These are phyloP conservation scores for Helichrysum umbraculigerum DNA, from an alignment of 129 eudicot genomes.

Conservation along the genomic window DNA sequence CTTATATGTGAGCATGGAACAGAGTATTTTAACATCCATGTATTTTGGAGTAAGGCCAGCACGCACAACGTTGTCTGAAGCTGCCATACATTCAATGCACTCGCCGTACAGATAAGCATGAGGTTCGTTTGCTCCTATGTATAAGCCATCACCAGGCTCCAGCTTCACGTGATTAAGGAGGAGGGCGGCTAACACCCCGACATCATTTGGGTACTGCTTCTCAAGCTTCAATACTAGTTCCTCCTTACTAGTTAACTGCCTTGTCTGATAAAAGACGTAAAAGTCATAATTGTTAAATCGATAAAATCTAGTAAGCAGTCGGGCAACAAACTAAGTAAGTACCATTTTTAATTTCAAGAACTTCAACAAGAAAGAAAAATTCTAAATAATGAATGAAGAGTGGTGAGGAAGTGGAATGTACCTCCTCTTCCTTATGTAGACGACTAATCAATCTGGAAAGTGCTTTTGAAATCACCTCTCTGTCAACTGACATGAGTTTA, in stretches of 20 bases:
- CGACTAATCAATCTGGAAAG: conserved; percentile 53
- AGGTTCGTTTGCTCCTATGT: conserved; percentile 85
- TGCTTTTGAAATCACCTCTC: conserved; percentile 46
- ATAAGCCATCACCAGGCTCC: conserved; percentile 80
- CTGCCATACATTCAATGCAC: conserved; percentile 94
- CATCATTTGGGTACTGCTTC: conserved; percentile 75
- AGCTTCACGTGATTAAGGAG: conserved; percentile 73
- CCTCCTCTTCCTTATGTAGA: conserved; percentile 52
- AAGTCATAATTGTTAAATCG: not conserved
- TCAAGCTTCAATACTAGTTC: conserved; percentile 65
- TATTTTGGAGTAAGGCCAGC: conserved; percentile 95
- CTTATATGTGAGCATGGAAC: conserved; percentile 93
- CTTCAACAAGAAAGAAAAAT: too few species aligned
- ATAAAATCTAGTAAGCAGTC: too few species aligned
- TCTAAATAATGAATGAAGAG: too few species aligned
- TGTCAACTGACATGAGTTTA: conserved; percentile 66
- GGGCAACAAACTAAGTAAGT: too few species aligned
- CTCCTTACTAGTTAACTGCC: conserved; percentile 64
- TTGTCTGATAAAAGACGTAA: conserved; percentile 34
- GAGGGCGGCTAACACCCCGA: conserved; percentile 79
- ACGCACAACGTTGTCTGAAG: conserved; percentile 95
- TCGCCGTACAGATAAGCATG: conserved; percentile 89
- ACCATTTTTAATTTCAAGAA: too few species aligned
- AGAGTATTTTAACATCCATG: conserved; percentile 71
- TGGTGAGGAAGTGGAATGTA: not conserved